Evolutionary conservation across 1,139 yeast species (phyloP), one percentile per base, ranked within the genome.

Genomic region (Waltiozyma solani): DNA sequence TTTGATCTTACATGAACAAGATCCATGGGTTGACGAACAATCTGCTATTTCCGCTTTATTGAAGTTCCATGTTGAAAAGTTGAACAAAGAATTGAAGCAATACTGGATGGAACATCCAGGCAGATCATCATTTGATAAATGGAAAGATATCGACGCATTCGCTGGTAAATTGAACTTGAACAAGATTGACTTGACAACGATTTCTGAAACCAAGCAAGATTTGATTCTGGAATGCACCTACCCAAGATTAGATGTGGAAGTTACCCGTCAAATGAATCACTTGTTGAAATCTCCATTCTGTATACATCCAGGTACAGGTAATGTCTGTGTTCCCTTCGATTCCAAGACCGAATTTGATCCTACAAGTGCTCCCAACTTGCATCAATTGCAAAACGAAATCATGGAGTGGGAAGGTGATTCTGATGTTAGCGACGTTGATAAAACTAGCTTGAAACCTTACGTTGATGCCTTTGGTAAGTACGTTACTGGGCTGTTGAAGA

Each of bases 231-330:
- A 77, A 45, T 80, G 83, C 46, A 63, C 87, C 65, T 91, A 89
- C 57, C 98, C 99, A 23, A 73, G 96, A 50, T 67, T 91, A 47
- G 99, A 91, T 72, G 77, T 83, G 39, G 95, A 89, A 58, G 99
- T 91, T 33, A 83, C 98, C 10, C 73, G 81, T 49, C 95, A 84
- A 58, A 68, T 89, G 50, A 85, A 79, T 60, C 99, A 91, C 65
- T 79, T 91, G 63, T 73, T 91, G 52, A 91, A 91, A 57, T 83
- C 97, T 1, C 99, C 99, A n/a, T 91, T 93, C 59, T 91, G 97
- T 66, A 79, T 91, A 36, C 99, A 91, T 57, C 99, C 99, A 1
- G 79, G 87, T 7, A 93, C 99, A 0, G 97, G 96, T n/a, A 83
- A 87, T 51, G 84, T 91, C 5, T 91, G 98, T 74, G 96, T 93